Evolutionary conservation across 2,329 filamentous ascomycete species (phyloP).

Genomic region (Teratosphaeria nubilosa): DNA sequence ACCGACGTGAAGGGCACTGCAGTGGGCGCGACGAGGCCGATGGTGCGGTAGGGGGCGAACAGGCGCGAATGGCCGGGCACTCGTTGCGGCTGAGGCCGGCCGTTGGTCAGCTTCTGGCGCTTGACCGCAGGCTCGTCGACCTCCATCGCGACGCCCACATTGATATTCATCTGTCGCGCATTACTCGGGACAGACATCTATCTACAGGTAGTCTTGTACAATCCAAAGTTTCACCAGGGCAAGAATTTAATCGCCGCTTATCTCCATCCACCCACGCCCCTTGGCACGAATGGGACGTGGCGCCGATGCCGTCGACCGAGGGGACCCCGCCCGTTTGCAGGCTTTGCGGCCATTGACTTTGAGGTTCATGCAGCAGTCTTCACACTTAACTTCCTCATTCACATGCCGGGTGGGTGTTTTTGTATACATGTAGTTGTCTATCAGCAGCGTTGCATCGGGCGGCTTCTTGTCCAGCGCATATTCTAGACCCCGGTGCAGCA

Average conservation of each 20-base stretch:
- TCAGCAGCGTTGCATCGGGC: not conserved
- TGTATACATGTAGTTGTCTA: not conserved
- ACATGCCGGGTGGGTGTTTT: not conserved
- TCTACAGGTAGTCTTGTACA: not conserved
- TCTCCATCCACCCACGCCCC: too few relatives aligned
- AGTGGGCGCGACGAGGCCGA: slow-evolving; percentile 88
- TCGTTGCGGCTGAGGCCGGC: slow-evolving; percentile 13
- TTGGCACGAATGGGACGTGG: not conserved
- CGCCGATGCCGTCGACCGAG: not conserved
- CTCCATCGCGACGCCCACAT: not conserved
- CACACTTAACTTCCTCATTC: not conserved
- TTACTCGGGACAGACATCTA: not conserved
- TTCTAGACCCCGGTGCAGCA: not conserved
- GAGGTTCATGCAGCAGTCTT: not conserved
- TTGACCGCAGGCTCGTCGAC: slow-evolving; percentile 40
- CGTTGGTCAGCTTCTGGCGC: slow-evolving; percentile 54
- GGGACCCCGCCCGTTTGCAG: too few relatives aligned
- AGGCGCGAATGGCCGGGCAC: slow-evolving; percentile 52
- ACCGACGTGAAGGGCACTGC: slow-evolving; percentile 80
- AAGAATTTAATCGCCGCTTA: not conserved
- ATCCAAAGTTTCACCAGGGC: not conserved
- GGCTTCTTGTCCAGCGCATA: not conserved
- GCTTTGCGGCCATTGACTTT: not conserved
- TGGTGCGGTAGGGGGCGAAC: slow-evolving; percentile 90
- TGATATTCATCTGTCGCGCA: not conserved